Evolutionary conservation across 257 asterid species (phyloP), one percentile per base, ranked within the genome.

Genomic region (Agastache rugosa): DNA sequence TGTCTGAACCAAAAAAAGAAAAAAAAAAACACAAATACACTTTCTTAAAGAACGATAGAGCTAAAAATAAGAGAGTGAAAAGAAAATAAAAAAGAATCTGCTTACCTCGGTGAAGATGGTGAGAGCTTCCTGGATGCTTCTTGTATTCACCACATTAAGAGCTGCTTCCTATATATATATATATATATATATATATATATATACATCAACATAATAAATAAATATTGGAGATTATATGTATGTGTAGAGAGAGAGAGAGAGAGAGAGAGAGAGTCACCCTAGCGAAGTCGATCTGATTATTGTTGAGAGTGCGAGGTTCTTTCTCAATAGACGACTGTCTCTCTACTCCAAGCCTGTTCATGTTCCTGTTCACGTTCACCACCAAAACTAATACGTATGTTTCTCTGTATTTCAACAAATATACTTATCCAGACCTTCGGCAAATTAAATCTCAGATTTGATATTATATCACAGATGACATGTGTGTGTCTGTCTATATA

Each of bases 61-160:
- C 34, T 5, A 31, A 1, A 31, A 5, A 5, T 4, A 31, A 5
- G 6, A 31, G 35, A 31, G 0, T 0, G 5, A 31, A 2, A 44
- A 44, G 4, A 44, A 44, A 44, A 11, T 2, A 4, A 14, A 2
- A 45, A 45, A 31, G 37, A 31, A 31, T 31, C 37, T 31, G 1
- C 0, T 48, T 50, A 86, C 95, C 90, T 83, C 22, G 0, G 90
- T 85, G 79, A 89, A 89, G 62, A 87, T 74, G 58, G 68, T 67
- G 72, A 85, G 69, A 58, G 92, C 95, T 78, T 89, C 95, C 68
- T 87, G 84, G 11, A 67, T 5, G 69, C 83, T 82, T 70, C 74
- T 83, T 2, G 87, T 87, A 63, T 80, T 87, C 78, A 89, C 58
- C 63, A 87, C 82, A 69, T 69, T 74, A 22, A 75, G 83, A 44